These are phyloP conservation scores for Malus hybrid DNA, from an alignment of 331 rosid species.

Conservation along the genomic window DNA sequence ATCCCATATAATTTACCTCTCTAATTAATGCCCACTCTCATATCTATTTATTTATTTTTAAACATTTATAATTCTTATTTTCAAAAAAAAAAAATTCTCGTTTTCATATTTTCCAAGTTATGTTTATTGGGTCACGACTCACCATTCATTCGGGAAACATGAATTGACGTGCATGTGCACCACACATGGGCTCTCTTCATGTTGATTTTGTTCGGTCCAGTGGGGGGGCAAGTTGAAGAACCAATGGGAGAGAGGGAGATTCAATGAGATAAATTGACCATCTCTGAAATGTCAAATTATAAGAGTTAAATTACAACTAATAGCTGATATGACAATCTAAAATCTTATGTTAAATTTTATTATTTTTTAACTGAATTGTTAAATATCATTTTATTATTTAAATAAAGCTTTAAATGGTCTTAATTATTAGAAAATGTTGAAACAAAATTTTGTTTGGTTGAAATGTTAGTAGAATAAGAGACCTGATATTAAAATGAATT, in stretches of 20 bases:
- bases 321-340: accelerated
- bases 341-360: too few relatives aligned
- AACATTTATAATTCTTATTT: too few relatives aligned
- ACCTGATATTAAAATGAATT: too few relatives aligned
- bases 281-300: too few relatives aligned
- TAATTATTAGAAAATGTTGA: too few relatives aligned
- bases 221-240: not conserved
- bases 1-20: too few relatives aligned
- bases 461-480: too few relatives aligned
- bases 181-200: constrained; percentile 27
- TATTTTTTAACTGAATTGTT: accelerated
- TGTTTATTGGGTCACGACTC: not conserved
- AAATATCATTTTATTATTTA: too few relatives aligned
- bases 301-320: too few relatives aligned
- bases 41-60: not conserved
- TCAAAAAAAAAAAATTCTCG: too few relatives aligned
- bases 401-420: too few relatives aligned
- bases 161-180: constrained; percentile 41
- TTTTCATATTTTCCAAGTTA: constrained; percentile 7
- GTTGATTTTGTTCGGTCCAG: constrained; percentile 27
- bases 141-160: constrained; percentile 13
- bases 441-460: too few relatives aligned
- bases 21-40: constrained; percentile 18
- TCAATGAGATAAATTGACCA: not conserved
- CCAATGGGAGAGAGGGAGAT: constrained; percentile 14